Base-by-base conservation (phyloP, 768 basidiomycete species). In the Boletus insuetus region DNA sequence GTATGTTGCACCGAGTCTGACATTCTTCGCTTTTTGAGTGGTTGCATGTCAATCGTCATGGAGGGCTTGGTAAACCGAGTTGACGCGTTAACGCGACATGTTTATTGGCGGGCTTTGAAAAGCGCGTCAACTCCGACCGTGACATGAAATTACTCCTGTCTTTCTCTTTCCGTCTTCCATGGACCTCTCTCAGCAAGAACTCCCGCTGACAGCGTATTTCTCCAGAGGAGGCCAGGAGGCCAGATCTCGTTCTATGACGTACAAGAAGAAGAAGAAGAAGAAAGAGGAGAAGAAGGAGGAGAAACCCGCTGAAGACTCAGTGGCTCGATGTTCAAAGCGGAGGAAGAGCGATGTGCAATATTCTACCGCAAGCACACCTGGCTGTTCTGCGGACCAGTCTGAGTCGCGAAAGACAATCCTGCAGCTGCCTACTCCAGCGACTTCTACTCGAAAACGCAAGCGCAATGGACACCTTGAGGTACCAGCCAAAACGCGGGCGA, bases 11-110 rank as follows among this genome's bases (percentile, higher is more conserved):
- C 64, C 37, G 68, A 73, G 39, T 75, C 72, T 6, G 82, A 81
- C 73, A 85, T 76, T 65, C 79, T 88, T 65, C 84, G 79, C 64
- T 82, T 87, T 67, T 89, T 90, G 14, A 64, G 46, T 51, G 73
- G 74, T 49, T 65, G 63, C 44, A 74, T 63, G 45, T 73, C 49
- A 45, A 51, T 24, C 5, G 59, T 45, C 65, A 62, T 64, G 37
- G 35, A 5, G 35, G 22, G n/a, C 29, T 49, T 13, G 11, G 4
- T 49, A 20, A 31, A 1, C 10, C 5, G 0, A 1, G 2, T 24
- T 40, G 39, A 51, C 58, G 54, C 64, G 59, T 50, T 24, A 58
- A 62, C 60, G 53, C 62, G 67, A 64, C 59, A 38, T 60, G 56
- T 62, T 58, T 51, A 48, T 49, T 3, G 46, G 53, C 73, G 66